Base-by-base conservation (phyloP, 805 yeast species). In the Metschnikowia orientalis region DNA sequence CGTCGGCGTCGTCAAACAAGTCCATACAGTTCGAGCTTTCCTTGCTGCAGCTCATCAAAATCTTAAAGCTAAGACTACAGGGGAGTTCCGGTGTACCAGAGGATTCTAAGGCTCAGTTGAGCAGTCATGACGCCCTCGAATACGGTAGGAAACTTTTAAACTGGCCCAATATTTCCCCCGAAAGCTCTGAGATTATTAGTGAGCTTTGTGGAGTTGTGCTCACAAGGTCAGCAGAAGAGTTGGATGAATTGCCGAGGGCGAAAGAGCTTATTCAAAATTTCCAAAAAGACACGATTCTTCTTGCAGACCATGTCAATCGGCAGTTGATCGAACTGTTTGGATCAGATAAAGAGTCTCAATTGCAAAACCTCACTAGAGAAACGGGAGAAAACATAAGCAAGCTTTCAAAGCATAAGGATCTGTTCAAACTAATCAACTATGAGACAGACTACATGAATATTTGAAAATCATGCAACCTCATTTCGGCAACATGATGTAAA, bases 371-470 rank as follows among this genome's bases (percentile, higher is more conserved):
- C 26, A 46, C 63, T 20, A 47, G 47, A 12, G 47, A 47, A 19
- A 65, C 61, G 9, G 52, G 55, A 33, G 35, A 41, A 4, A 63
- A 63, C 42, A 55, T 66, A 30, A 48, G 36, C 11, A 36, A 35
- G 11, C 54, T 66, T 24, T 43, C 52, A 22, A 50, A 50, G 28
- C 43, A 51, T 35, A 69, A 65, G 38, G 57, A 55, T 20, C 51
- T 53, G 25, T 66, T 61, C 42, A 45, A 56, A 42, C 47, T 66
- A 45, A 48, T 63, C 11, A 63, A 63, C 40, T 62, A 57, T 30
- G 66, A 64, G 27, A 51, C 42, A 29, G 69, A 64, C 44, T 55
- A 57, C 41, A 32, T 60, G 26, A 56, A 55, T 34, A 36, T 56
- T 30, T 57, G 37, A n/a, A n/a, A n/a, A n/a, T n/a, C n/a, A n/a